Base-by-base conservation (phyloP, 805 yeast genomes). In the Ogataea parapolymorpha region DNA sequence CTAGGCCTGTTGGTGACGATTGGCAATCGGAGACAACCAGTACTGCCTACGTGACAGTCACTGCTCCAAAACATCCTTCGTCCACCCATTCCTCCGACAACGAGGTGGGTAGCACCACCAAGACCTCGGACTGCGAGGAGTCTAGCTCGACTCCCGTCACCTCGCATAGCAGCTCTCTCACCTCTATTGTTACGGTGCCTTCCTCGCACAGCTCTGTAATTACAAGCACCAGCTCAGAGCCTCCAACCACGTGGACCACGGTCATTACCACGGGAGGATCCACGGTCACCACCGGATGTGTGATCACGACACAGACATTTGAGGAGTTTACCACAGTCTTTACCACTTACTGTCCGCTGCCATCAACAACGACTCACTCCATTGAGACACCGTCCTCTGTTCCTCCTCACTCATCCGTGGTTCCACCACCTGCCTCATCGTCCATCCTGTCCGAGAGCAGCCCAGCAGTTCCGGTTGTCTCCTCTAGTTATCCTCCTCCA, bases 281-380 rank as follows among this genome's bases (percentile, higher is more conserved):
- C 31, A 41, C 42, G 15, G 12, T 29, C 37, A 42, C 42, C 37
- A 41, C 45, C 13, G 45, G 45, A 14, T 36, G 34, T 13, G 27
- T 15, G 13, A 33, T 15, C 23, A 35, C 37, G 14, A 41, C 40
- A 14, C 22, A 32, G 16, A 41, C 36, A 12, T 31, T 32, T 27
- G 37, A 33, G 23, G 26, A 31, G 8, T 24, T 15, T 24, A 41
- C 40, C 28, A 41, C 40, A 10, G 26, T 32, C 26, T 32, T 14
- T 28, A 41, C 40, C 13, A 41, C 44, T 14, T 41, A 35, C 33
- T 41, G 44, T 27, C 44, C 44, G 14, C 22, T 35, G 26, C 40
- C 42, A 26, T 34, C 34, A n/a, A 26, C 37, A 14, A 26, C 12
- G 26, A 17, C 32, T n/a, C 37, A 26, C 15, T 13, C 26, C 22